Percentiles rank a stretch among this genome's conserved stretches.
These are phyloP conservation scores for Trifolium pratense DNA, from an alignment of 306 rosid species.

Conservation along the genomic window DNA sequence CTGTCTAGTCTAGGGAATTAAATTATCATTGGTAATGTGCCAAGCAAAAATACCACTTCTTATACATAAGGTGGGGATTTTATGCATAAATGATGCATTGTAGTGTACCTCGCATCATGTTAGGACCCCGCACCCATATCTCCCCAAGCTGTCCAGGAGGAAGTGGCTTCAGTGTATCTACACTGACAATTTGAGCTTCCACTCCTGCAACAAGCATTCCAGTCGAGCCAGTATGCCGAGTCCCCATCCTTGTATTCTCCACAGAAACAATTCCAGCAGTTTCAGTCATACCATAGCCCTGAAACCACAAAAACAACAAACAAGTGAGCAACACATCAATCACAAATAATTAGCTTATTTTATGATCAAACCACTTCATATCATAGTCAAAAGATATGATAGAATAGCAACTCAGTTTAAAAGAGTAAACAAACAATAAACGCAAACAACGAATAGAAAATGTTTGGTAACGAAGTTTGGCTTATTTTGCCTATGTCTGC, in stretches of 20 bases:
- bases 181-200: constrained; percentile 77
- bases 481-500: no score
- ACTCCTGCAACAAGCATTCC: constrained; percentile 76
- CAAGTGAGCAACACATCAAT: not conserved
- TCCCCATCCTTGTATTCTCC: constrained; percentile 59
- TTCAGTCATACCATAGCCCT: constrained; percentile 98
- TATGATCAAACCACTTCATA: not conserved
- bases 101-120: constrained; percentile 79
- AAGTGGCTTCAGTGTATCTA: constrained; percentile 77
- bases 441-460: no score
- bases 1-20: constrained; percentile 11
- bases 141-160: constrained; percentile 90
- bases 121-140: constrained; percentile 91
- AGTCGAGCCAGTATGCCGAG: constrained; percentile 69
- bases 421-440: no score
- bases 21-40: not conserved
- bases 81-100: not conserved
- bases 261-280: constrained; percentile 71
- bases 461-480: no score
- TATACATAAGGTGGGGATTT: not conserved
- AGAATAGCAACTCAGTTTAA: no score
- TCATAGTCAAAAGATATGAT: not conserved
- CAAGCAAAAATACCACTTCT: not conserved
- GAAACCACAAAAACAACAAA: constrained; percentile 40
- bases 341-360: not conserved